phyloP scores from a whole-genome alignment of 78 protist genomes.

The Dictyostelium discoideum region dicty_2.7 NC_007088.5:6276501-6277000 shows the following conservation, averaged over 20 bases:
- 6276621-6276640: conserved; percentile 34
- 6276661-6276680: neutral
- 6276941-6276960: neutral
- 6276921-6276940: neutral
- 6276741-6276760: neutral
- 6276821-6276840: conserved; percentile 34
- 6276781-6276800: neutral
- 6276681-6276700: neutral
- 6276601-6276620: conserved; percentile 84
- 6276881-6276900: conserved; percentile 41
- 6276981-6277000: neutral
- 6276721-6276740: neutral
- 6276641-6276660: conserved; percentile 10
- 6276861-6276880: conserved; percentile 24
- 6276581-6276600: conserved; percentile 99
- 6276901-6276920: neutral
- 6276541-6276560: conserved; percentile 83
- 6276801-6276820: neutral
- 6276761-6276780: neutral
- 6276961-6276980: neutral
- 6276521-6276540: conserved; percentile 86
- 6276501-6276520: conserved; percentile 76
- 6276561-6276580: conserved; percentile 96
- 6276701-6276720: neutral
- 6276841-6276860: conserved; percentile 37